A percentile compares a stretch with the other conserved stretches of the same genome.
Conservation (phyloP, 2,329 filamentous ascomycete genomes). For the Fusarium pseudocircinatum region DNA sequence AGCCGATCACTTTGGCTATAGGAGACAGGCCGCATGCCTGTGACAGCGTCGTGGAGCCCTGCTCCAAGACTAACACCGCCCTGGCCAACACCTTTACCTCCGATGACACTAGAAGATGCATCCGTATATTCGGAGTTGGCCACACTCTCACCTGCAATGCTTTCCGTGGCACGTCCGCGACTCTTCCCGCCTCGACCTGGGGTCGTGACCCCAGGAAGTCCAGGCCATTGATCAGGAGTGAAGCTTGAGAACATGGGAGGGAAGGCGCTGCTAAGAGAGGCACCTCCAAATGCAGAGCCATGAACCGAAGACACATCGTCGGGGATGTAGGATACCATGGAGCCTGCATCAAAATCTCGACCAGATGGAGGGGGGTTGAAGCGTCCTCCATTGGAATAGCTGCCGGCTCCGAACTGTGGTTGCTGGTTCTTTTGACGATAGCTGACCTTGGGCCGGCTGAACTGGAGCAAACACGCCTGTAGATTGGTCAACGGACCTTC, state of each 20-base stretch:
- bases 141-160: conserved; percentile 90
- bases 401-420: conserved; percentile 64
- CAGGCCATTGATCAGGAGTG: conserved; percentile 86
- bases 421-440: conserved; percentile 90
- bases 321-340: conserved; percentile 93
- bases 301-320: conserved; percentile 98
- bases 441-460: conserved; percentile 90
- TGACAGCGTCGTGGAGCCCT: conserved; percentile 80
- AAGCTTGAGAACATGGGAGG: conserved; percentile 97
- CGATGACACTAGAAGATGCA: conserved; percentile 79
- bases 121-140: conserved; percentile 92
- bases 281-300: conserved; percentile 87
- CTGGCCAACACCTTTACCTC: conserved; percentile 78
- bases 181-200: conserved; percentile 73
- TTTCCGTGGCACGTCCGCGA: conserved; percentile 75
- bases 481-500: conserved; percentile 95
- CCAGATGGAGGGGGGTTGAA: conserved; percentile 54
- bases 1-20: conserved; percentile 78
- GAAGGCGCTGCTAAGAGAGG: conserved; percentile 77
- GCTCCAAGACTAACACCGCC: conserved; percentile 88
- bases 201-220: conserved; percentile 71
- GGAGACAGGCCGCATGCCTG: conserved; percentile 67
- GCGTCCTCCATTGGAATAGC: conserved; percentile 54
- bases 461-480: conserved; percentile 94
- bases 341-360: conserved; percentile 79